Evolutionary conservation across 805 yeast species (phyloP), one percentile per base, ranked within the genome.

Genomic region (Lipomyces orientalis): DNA sequence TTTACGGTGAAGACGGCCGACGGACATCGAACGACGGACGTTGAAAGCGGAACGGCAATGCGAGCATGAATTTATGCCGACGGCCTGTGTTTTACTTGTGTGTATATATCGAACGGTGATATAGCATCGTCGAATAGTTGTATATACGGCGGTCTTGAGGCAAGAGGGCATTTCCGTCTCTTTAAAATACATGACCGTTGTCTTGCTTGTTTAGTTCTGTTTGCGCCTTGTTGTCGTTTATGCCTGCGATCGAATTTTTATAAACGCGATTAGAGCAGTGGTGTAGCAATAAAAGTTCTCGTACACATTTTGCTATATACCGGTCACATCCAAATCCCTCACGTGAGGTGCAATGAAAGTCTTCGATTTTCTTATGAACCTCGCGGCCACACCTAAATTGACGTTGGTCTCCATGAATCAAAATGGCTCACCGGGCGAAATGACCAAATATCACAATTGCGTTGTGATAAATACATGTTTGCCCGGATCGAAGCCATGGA

Each of bases 241-340:
- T 25, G 3, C 49, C 8, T 43, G 16, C 3, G 49, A 43, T 43
- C n/a, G n/a, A n/a, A n/a, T n/a, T n/a, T n/a, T n/a, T n/a, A n/a
- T n/a, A n/a, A n/a, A n/a, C n/a, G n/a, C n/a, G n/a, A n/a, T n/a
- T 43, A 43, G 49, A 43, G 49, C 19, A 43, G 49, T 8, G 2
- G n/a, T 43, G 49, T 43, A 5, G 49, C 49, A 43, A 43, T 43
- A 43, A 43, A 43, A 43, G 49, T 43, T 43, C 49, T n/a, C 49
- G 22, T 7, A 43, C n/a, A 43, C 49, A 37, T 2, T 43, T 43
- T 12, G 49, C 16, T n/a, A n/a, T n/a, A n/a, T n/a, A n/a, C n/a
- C n/a, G n/a, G n/a, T n/a, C n/a, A n/a, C n/a, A n/a, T n/a, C n/a
- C n/a, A n/a, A n/a, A n/a, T n/a, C n/a, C n/a, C n/a, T n/a, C n/a